phyloP scores from a whole-genome alignment of 2,329 filamentous ascomycete species.

The Septoria petroselini region DNA sequence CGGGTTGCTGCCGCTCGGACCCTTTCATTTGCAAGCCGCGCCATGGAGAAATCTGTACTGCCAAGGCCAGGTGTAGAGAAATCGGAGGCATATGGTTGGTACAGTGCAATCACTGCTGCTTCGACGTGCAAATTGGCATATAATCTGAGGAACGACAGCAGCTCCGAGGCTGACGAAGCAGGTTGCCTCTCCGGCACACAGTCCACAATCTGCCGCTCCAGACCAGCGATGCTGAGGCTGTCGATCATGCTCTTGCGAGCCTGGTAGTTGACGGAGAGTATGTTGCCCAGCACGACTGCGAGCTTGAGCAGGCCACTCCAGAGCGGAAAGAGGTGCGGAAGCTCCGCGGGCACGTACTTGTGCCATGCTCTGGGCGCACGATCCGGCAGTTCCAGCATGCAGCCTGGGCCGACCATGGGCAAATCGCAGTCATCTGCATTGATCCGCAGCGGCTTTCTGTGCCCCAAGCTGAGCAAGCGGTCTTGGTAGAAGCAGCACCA shows the following conservation, averaged over 20 bases:
- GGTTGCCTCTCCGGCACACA: conserved; percentile 13
- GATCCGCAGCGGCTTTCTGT: conserved; percentile 18
- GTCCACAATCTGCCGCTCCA: conserved; percentile 12
- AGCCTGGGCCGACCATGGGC: conserved; percentile 15
- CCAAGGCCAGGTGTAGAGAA: conserved; percentile 4
- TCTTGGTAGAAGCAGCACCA: conserved; percentile 23
- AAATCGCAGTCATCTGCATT: conserved; percentile 19
- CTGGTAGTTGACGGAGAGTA: conserved; percentile 11
- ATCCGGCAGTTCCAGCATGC: conserved; percentile 13
- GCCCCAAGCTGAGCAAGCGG: conserved; percentile 18
- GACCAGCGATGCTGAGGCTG: conserved; percentile 5
- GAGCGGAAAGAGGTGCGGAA: conserved; percentile 12
- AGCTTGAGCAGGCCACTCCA: conserved; percentile 18
- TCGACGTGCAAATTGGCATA: conserved; percentile 12
- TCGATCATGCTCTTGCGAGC: conserved; percentile 8
- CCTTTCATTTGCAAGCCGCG: conserved; percentile 5
- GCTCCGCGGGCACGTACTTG: conserved; percentile 14
- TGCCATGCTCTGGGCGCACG: conserved; percentile 7
- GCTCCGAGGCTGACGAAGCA: conserved; percentile 2
- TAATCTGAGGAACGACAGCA: conserved; percentile 12
- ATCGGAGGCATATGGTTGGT: conserved; percentile 14
- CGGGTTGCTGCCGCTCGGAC: conserved; percentile 12
- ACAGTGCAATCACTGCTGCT: conserved; percentile 13
- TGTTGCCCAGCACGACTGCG: conserved; percentile 12
- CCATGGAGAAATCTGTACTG: conserved; percentile 3